Conservation (phyloP, 1,284 basidiomycete genomes). For the Stygiomarasmius scandens region DNA sequence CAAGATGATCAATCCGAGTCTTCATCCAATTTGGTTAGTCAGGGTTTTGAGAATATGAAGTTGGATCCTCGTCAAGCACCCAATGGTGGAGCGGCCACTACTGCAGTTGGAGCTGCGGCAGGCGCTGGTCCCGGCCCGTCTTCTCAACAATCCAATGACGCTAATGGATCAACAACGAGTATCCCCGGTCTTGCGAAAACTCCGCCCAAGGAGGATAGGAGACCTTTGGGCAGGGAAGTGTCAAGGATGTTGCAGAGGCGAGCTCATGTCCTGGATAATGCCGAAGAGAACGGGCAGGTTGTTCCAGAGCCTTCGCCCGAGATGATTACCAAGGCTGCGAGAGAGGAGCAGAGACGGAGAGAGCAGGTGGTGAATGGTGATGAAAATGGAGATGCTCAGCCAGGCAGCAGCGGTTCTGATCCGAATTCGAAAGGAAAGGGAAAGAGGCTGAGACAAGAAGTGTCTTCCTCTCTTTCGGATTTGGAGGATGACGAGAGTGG, state of each 20-base stretch:
- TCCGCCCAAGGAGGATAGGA: neutral
- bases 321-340: slow-evolving; percentile 39
- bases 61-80: neutral
- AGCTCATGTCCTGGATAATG: slow-evolving; percentile 47
- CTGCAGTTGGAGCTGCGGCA: too few relatives aligned
- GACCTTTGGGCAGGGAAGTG: slow-evolving; percentile 19
- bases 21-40: neutral
- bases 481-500: slow-evolving; percentile 3
- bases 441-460: slow-evolving; percentile 1
- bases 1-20: neutral
- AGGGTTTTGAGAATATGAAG: neutral
- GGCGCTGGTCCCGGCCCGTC: too few relatives aligned
- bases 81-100: too few relatives aligned
- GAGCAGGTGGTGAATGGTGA: slow-evolving; percentile 10
- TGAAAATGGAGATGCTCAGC: neutral
- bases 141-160: too few relatives aligned
- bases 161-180: too few relatives aligned
- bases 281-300: slow-evolving; percentile 33
- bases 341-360: slow-evolving; percentile 19
- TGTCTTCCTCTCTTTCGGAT: neutral
- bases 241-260: slow-evolving; percentile 47
- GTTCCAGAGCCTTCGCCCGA: slow-evolving; percentile 44
- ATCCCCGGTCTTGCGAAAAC: neutral
- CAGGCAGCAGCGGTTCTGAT: neutral
- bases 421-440: neutral